Percentiles rank a stretch among this genome's conserved stretches.
These are phyloP conservation scores for Penicillium subrubescens DNA, from an alignment of 495 filamentous ascomycete species.

Conservation along the genomic window DNA sequence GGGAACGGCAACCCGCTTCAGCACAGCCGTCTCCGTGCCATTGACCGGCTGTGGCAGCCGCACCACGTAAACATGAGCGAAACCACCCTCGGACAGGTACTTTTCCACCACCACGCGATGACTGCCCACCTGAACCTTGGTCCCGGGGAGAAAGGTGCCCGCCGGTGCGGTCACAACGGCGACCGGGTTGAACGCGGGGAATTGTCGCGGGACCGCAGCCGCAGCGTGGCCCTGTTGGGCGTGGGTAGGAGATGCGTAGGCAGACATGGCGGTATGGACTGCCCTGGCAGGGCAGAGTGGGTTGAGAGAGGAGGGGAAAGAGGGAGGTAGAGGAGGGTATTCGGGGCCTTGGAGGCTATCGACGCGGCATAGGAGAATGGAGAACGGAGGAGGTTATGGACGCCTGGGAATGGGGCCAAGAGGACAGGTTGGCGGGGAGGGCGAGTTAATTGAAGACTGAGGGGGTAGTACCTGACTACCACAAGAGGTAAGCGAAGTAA, in stretches of 20 bases:
- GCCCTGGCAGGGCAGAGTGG: slow-evolving; percentile 32
- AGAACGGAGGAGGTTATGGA: slow-evolving; percentile 10
- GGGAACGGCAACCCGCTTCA: slow-evolving; percentile 97
- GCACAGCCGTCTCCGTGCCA: slow-evolving; percentile 80
- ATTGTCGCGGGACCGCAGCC: slow-evolving; percentile 33
- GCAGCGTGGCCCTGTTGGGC: slow-evolving; percentile 37
- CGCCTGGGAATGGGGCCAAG: slow-evolving; percentile 30
- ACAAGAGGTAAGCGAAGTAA: slow-evolving; percentile 8
- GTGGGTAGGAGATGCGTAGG: slow-evolving; percentile 30
- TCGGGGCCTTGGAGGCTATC: slow-evolving; percentile 19
- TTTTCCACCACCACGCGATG: slow-evolving; percentile 96
- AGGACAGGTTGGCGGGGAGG: slow-evolving; percentile 29
- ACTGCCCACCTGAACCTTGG: slow-evolving; percentile 91
- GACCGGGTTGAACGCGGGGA: slow-evolving; percentile 43
- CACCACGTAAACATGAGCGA: slow-evolving; percentile 97
- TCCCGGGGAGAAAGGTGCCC: slow-evolving; percentile 89
- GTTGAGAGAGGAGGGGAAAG: slow-evolving; percentile 2
- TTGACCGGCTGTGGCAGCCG: slow-evolving; percentile 76
- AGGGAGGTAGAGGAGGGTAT: background rate
- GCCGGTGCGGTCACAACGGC: slow-evolving; percentile 61
- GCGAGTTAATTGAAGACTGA: slow-evolving; percentile 17
- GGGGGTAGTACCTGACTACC: slow-evolving; percentile 29
- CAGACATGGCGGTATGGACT: slow-evolving; percentile 37
- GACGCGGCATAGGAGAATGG: slow-evolving; percentile 30
- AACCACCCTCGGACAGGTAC: slow-evolving; percentile 97